Percentiles rank a stretch among this genome's conserved stretches.
These are phyloP conservation scores for Haemoproteus tartakovskyi DNA, from an alignment of 169 alveolate species.

Conservation along the genomic window DNA sequence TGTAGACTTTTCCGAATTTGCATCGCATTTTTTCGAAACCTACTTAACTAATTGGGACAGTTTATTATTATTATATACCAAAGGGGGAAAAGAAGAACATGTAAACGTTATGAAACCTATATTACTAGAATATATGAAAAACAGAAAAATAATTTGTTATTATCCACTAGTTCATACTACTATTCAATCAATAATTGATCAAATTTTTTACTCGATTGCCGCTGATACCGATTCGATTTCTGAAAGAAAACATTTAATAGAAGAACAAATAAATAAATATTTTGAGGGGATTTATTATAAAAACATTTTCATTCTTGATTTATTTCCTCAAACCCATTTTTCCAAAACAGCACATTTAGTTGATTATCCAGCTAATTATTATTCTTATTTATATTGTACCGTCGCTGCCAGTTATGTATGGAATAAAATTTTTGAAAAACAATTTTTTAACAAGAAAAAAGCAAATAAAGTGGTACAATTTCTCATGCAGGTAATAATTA, in stretches of 20 bases:
- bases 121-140: constrained; percentile 3
- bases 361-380: constrained; percentile 78
- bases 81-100: background rate
- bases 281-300: constrained; percentile 31
- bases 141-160: constrained; percentile 50
- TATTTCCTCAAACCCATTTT: constrained; percentile 65
- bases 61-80: constrained; percentile 7
- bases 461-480: constrained; percentile 17
- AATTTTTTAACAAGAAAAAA: background rate
- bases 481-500: constrained; percentile 17
- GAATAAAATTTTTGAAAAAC: constrained; percentile 21
- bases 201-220: constrained; percentile 47
- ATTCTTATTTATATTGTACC: constrained; percentile 72
- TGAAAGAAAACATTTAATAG: constrained; percentile 33
- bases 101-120: background rate
- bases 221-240: constrained; percentile 4
- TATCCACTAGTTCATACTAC: constrained; percentile 28
- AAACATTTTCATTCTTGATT: constrained; percentile 40
- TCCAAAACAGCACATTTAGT: constrained; percentile 76
- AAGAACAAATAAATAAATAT: constrained; percentile 37
- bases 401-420: constrained; percentile 45
- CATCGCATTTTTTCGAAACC: constrained; percentile 78
- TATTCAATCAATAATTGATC: constrained; percentile 62
- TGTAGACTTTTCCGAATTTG: constrained; percentile 78
- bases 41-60: constrained; percentile 52